Evolutionary conservation across 805 yeast genomes (phyloP), one percentile per base, ranked within the genome.

Genomic region (Barnettozyma populi): DNA sequence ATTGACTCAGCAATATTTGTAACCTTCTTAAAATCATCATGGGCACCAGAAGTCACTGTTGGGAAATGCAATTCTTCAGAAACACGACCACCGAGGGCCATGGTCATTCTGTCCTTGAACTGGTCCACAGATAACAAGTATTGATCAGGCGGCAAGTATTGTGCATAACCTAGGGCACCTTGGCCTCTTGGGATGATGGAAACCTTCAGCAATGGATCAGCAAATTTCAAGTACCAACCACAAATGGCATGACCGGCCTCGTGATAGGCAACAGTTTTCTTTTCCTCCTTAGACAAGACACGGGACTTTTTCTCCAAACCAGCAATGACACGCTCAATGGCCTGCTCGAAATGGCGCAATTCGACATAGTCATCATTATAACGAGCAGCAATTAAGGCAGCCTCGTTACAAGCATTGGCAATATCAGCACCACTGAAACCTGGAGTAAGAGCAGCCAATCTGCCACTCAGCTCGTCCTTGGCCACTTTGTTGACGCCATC

Each of bases 241-340:
- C 98, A 90, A 51, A 94, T 80, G 10, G 99, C 99, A 68, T 95
- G 99, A 4, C 99, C 99, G 3, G 99, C 99, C 67, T 94, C 99
- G 64, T 95, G 99, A 61, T 86, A 94, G 1, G 99, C 99, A 48
- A 95, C 97, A 24, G 89, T 81, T 52, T 74, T 80, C 69, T 90
- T 88, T 63, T 95, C 98, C 50, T 85, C 90, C 1, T 89, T 84
- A 3, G 89, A 80, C 51, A 95, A 73, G 13, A 94, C 78, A 60
- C 85, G 84, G 14, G 90, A 78, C 68, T 89, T 92, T 74, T 87
- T 87, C 67, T 92, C 98, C 52, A 94, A 73, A 35, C 99, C 99
- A 29, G 95, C 97, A 67, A 90, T 87, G 38, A 92, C 97, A 63
- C 99, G 82, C 69, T 95, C 99, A 56, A 94, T 94, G 8, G 99